Evolutionary conservation across 2,329 filamentous ascomycete genomes (phyloP).

Genomic region (Hypoxylon sp.): DNA sequence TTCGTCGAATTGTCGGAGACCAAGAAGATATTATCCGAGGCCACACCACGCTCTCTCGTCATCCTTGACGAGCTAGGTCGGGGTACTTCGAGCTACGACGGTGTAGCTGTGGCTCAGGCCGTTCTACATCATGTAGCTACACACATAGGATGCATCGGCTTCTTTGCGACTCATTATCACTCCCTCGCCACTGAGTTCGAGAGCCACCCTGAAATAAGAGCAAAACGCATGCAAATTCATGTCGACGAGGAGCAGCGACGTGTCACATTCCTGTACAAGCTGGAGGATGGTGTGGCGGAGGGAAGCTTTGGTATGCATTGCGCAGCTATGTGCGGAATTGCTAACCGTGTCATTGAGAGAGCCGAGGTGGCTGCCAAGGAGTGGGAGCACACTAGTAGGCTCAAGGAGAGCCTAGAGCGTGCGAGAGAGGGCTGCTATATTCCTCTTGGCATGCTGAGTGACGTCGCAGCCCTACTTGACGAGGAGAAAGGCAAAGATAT

Average conservation of each 20-base stretch:
- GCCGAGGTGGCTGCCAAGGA: slow-evolving; percentile 90
- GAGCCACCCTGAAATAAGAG: slow-evolving; percentile 85
- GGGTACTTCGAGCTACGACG: slow-evolving; percentile 95
- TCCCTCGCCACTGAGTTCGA: slow-evolving; percentile 92
- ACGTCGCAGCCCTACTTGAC: slow-evolving; percentile 82
- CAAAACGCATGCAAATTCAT: slow-evolving; percentile 93
- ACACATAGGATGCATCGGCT: slow-evolving; percentile 92
- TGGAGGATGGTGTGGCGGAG: slow-evolving; percentile 93
- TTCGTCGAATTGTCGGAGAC: slow-evolving; percentile 98
- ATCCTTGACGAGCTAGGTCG: slow-evolving; percentile 97
- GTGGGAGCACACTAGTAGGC: slow-evolving; percentile 93
- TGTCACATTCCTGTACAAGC: slow-evolving; percentile 97
- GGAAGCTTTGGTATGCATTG: slow-evolving; percentile 99
- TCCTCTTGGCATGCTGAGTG: slow-evolving; percentile 87
- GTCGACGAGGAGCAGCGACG: slow-evolving; percentile 86
- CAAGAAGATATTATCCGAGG: slow-evolving; percentile 96
- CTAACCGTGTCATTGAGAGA: slow-evolving; percentile 81
- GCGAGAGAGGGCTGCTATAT: slow-evolving; percentile 84
- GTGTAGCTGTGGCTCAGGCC: slow-evolving; percentile 94
- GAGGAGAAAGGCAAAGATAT: slow-evolving; percentile 63
- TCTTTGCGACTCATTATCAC: slow-evolving; percentile 98
- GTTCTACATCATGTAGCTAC: slow-evolving; percentile 96
- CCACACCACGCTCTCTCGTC: slow-evolving; percentile 91
- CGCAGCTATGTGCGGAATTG: slow-evolving; percentile 97
- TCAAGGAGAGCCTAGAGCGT: slow-evolving; percentile 89